Conservation (phyloP, 805 yeast genomes). For the Zygosaccharomyces siamensis region DNA sequence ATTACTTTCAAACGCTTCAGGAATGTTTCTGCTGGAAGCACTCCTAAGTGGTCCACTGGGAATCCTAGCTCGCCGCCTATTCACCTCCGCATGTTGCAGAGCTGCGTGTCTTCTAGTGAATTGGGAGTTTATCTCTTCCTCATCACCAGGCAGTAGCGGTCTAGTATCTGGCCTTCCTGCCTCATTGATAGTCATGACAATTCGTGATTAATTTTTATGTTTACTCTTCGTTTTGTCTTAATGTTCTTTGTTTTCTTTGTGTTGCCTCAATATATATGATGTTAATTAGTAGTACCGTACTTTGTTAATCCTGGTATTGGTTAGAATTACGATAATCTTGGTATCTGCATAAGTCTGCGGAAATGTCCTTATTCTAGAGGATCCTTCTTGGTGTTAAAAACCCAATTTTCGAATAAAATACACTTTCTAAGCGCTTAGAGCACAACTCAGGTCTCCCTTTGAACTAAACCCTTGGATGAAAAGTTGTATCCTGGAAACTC, state of each 20-base stretch:
- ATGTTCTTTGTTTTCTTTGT: background rate
- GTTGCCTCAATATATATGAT: too few species aligned
- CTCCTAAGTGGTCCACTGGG: conserved; percentile 14
- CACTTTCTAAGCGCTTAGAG: conserved; percentile 4
- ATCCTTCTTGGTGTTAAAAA: background rate
- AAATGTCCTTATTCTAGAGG: background rate
- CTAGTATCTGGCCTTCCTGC: conserved; percentile 13
- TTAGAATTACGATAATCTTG: background rate
- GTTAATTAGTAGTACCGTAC: background rate
- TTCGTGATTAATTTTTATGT: background rate
- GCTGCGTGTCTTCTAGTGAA: conserved; percentile 10
- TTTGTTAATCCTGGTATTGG: background rate
- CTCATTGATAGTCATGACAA: conserved; percentile 1
- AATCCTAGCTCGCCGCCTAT: background rate
- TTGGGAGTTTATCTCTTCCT: conserved; percentile 19
- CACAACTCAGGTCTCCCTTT: background rate
- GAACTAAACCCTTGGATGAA: background rate
- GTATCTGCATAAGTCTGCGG: background rate
- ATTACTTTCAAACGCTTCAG: conserved; percentile 10
- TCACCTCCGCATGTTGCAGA: conserved; percentile 4
- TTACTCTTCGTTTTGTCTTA: background rate
- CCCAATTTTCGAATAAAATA: background rate
- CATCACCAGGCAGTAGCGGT: conserved; percentile 31
- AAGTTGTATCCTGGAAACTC: background rate
- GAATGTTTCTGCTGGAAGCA: conserved; percentile 24